Evolutionary conservation across 2,329 filamentous ascomycete genomes (phyloP).

Genomic region (Aaosphaeria pasadenensis): DNA sequence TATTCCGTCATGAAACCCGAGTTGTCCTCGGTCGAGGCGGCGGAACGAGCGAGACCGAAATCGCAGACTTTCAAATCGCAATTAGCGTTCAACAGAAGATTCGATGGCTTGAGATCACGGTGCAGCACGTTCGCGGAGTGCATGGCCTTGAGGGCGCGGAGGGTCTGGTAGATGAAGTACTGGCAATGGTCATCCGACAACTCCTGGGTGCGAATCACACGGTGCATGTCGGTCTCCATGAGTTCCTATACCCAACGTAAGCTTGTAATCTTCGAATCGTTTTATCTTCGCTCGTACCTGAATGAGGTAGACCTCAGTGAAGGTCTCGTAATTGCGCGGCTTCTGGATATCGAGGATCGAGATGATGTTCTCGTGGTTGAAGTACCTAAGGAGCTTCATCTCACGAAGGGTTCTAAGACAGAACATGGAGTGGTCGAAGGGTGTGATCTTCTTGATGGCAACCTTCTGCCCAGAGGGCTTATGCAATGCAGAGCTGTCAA

Average conservation of each 20-base stretch:
- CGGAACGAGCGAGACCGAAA: conserved; percentile 92
- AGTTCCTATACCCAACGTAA: conserved; percentile 62
- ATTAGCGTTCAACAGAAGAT: conserved; percentile 94
- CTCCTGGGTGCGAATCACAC: conserved; percentile 97
- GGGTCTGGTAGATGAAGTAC: conserved; percentile 99
- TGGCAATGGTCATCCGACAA: conserved; percentile 99
- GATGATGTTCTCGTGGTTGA: conserved; percentile 99
- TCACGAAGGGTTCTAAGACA: conserved; percentile 93
- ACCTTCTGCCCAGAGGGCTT: conserved; percentile 98
- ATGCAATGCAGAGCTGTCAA: conserved; percentile 82
- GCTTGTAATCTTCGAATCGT: not conserved
- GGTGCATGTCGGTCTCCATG: conserved; percentile 99
- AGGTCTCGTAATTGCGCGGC: conserved; percentile 90
- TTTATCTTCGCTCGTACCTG: conserved; percentile 57
- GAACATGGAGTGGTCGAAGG: conserved; percentile 99
- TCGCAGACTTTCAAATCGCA: conserved; percentile 99
- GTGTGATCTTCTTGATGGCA: conserved; percentile 99
- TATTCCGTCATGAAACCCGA: conserved; percentile 99
- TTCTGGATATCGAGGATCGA: conserved; percentile 99
- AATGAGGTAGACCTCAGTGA: conserved; percentile 97
- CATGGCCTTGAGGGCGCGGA: conserved; percentile 97
- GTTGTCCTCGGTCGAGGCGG: conserved; percentile 96
- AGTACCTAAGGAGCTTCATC: conserved; percentile 98
- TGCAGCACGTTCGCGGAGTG: conserved; percentile 98
- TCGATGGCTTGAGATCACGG: conserved; percentile 95